These are phyloP conservation scores for Citrus hindsii DNA, from an alignment of 345 rosid genomes.

Conservation along the genomic window DNA sequence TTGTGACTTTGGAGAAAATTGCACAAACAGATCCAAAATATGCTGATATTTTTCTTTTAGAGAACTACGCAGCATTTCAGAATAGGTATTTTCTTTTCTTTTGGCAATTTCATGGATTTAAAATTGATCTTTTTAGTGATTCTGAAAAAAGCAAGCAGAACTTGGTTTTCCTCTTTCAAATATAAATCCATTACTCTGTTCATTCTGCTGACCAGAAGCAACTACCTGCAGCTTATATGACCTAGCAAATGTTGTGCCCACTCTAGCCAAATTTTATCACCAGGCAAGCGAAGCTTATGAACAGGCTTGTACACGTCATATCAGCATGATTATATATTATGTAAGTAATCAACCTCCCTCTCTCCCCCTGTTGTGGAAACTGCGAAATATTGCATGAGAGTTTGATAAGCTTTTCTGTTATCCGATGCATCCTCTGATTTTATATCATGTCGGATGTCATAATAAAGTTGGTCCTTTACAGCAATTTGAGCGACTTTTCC, in stretches of 20 bases:
- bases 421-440: background rate
- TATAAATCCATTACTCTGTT: background rate
- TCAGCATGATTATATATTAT: constrained; percentile 88
- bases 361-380: background rate
- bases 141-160: background rate
- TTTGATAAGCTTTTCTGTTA: background rate
- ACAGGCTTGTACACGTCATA: constrained; percentile 95
- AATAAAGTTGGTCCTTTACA: constrained; percentile 32
- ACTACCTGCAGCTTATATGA: constrained; percentile 79
- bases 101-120: background rate
- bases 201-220: constrained; percentile 25
- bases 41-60: constrained; percentile 86
- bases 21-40: constrained; percentile 91
- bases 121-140: constrained; percentile 2
- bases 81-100: constrained; percentile 50
- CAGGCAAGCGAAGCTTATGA: constrained; percentile 99
- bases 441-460: background rate
- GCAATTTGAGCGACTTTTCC: constrained; percentile 97
- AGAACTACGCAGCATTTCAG: constrained; percentile 98
- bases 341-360: constrained; percentile 46
- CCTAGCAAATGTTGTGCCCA: constrained; percentile 93
- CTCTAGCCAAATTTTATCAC: constrained; percentile 96
- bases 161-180: background rate
- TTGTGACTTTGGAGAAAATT: constrained; percentile 90
- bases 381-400: background rate